These are phyloP conservation scores for Passiflora organensis DNA, from an alignment of 345 rosid genomes.

Conservation along the genomic window DNA sequence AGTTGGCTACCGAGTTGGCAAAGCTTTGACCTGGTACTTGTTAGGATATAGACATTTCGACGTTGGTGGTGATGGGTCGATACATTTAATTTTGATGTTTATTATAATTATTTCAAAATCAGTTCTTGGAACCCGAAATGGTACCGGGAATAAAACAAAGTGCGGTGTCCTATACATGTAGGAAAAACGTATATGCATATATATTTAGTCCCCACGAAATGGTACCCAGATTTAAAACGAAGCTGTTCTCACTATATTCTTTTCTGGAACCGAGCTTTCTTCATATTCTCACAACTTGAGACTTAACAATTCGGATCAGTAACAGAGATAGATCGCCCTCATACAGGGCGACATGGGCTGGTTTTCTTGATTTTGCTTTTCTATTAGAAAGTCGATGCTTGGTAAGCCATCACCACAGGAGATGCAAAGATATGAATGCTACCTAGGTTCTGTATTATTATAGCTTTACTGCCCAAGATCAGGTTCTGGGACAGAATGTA, in stretches of 20 bases:
- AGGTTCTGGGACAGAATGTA: no score
- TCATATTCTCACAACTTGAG: neutral
- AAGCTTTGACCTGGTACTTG: slow-evolving; percentile 13
- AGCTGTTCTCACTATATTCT: neutral
- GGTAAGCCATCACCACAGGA: slow-evolving; percentile 8
- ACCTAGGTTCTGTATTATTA: no score
- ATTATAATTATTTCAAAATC: no score
- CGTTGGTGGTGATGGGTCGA: slow-evolving; percentile 17
- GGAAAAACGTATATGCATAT: neutral
- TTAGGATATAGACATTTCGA: slow-evolving; percentile 8
- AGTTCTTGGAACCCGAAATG: no score
- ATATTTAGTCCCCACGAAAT: neutral
- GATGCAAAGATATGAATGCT: no score
- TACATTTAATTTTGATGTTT: no score
- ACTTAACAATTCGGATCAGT: no score
- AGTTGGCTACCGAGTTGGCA: no score
- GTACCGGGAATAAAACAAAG: no score
- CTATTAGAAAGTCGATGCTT: slow-evolving; percentile 26
- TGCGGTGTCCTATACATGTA: no score
- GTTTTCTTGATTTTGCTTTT: slow-evolving; percentile 10
- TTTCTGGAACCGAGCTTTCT: neutral
- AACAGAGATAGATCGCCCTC: slow-evolving; percentile 22
- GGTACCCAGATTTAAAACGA: slow-evolving; percentile 1
- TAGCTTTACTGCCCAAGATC: no score
- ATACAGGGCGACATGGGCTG: slow-evolving; percentile 18